Evolutionary conservation across 768 basidiomycete genomes (phyloP).

Genomic region (Phlebiopsis flavidoalba): DNA sequence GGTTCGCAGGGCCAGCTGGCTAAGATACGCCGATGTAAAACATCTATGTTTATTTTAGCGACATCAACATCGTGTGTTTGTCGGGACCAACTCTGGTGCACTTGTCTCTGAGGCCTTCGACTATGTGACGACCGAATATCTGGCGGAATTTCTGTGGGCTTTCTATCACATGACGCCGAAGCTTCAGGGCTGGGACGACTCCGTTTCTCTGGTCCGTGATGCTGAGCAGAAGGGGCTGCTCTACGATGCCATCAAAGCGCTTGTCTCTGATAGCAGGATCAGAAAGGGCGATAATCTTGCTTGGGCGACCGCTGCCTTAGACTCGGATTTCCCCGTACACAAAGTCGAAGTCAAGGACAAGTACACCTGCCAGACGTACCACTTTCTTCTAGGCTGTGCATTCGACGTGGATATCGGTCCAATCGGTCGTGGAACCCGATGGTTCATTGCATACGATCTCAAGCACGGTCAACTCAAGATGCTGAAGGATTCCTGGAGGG

Average conservation of each 20-base stretch:
- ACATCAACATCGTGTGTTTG: constrained; percentile 11
- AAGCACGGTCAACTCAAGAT: background rate
- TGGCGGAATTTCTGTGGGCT: constrained; percentile 1
- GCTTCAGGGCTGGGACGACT: constrained; percentile 2
- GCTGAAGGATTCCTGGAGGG: constrained; percentile 10
- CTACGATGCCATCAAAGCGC: background rate
- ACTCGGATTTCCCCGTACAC: background rate
- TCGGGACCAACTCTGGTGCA: background rate
- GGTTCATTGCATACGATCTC: background rate
- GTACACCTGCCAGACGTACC: background rate
- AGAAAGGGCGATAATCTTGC: background rate
- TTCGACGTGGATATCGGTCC: background rate
- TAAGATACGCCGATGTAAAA: background rate
- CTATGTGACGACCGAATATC: background rate
- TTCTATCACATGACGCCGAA: background rate
- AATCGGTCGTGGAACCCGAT: constrained; percentile 6
- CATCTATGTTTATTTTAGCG: no score
- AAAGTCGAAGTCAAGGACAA: background rate
- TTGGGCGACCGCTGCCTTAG: background rate
- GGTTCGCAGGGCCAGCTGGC: background rate
- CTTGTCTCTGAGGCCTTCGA: background rate
- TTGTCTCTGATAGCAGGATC: background rate
- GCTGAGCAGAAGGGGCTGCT: background rate
- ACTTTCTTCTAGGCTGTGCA: background rate
- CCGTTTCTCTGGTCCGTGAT: background rate